Conservation (phyloP, 495 filamentous ascomycete genomes). For the Xylaria cubensis region DNA sequence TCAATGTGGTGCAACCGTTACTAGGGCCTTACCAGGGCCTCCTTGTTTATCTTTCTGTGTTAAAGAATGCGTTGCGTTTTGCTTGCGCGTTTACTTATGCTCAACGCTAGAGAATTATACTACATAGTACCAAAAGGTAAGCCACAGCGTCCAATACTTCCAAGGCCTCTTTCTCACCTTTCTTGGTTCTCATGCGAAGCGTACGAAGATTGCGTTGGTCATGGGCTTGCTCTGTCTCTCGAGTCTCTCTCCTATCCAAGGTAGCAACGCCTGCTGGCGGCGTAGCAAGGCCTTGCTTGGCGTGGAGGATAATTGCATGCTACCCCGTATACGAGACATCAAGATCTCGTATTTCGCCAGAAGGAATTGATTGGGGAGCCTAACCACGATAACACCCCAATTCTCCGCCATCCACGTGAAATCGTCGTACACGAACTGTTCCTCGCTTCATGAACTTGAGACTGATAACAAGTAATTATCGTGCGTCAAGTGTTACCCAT, state of each 20-base stretch:
- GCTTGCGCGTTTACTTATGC: not conserved
- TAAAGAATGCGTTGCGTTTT: not conserved
- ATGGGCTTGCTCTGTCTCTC: not conserved
- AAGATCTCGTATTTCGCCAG: slow-evolving; percentile 25
- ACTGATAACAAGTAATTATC: not conserved
- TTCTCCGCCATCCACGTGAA: slow-evolving; percentile 18
- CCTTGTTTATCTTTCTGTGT: slow-evolving; percentile 1
- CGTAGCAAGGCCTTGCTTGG: slow-evolving; percentile 23
- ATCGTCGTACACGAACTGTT: slow-evolving; percentile 7
- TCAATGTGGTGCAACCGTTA: slow-evolving; percentile 9
- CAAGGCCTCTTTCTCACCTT: not conserved
- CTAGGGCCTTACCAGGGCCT: slow-evolving; percentile 1
- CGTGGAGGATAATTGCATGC: slow-evolving; percentile 27
- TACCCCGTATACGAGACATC: slow-evolving; percentile 18
- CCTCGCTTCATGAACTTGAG: slow-evolving; percentile 6
- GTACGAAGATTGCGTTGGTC: not conserved
- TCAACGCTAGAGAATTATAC: not conserved
- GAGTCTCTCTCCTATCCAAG: too few species aligned
- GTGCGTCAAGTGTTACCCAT: not conserved
- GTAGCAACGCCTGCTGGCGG: slow-evolving; percentile 6
- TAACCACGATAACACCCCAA: slow-evolving; percentile 16
- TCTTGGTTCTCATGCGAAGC: not conserved
- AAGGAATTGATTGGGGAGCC: slow-evolving; percentile 1
- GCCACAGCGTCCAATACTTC: not conserved
- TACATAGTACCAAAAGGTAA: not conserved